Conservation (phyloP, 139 green algal species). For the Astrephomene gubernaculifera region DNA sequence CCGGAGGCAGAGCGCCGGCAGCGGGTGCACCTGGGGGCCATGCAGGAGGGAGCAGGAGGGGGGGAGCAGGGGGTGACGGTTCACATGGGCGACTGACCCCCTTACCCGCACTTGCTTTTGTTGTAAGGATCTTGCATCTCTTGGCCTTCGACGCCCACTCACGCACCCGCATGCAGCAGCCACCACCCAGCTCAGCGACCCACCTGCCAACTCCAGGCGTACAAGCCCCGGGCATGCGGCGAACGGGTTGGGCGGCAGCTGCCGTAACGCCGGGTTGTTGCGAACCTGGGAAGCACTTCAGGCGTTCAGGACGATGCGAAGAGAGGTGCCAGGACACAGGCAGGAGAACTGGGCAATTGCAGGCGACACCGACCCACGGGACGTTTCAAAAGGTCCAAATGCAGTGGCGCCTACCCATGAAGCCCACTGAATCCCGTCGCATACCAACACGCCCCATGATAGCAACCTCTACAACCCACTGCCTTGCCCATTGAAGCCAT, state of each 20-base stretch:
- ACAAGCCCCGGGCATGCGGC: conserved; percentile 45
- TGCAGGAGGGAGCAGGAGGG: neutral
- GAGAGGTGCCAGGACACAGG: neutral
- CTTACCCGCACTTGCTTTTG: neutral
- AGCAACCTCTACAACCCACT: neutral
- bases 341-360: neutral
- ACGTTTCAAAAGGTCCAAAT: neutral
- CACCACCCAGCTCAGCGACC: neutral
- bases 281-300: conserved; percentile 19
- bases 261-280: conserved; percentile 38
- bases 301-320: neutral
- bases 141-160: neutral
- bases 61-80: neutral
- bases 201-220: conserved; percentile 59
- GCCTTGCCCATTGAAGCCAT: neutral
- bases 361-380: neutral
- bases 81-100: neutral
- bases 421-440: neutral
- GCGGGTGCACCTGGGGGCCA: conserved; percentile 30
- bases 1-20: neutral
- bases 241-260: conserved; percentile 38
- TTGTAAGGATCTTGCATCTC: neutral
- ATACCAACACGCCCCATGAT: neutral
- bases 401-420: neutral
- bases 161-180: neutral